Conservation (phyloP, 202 grass and related monocot species). For the Elaeis oleifera region DNA sequence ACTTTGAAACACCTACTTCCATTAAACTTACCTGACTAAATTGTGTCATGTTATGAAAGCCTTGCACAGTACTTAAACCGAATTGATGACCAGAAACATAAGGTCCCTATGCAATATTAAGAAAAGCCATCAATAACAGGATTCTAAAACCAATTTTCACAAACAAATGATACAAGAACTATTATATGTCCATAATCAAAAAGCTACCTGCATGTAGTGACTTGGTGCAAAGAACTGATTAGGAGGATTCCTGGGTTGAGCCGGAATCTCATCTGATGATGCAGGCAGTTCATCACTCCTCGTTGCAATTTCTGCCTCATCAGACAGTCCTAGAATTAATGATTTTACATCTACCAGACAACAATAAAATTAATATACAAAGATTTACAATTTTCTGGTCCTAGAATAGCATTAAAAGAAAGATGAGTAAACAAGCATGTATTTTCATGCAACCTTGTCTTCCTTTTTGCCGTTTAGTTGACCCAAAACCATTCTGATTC, state of each 20-base stretch:
- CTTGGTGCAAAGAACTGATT: constrained; percentile 58
- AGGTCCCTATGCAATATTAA: constrained; percentile 29
- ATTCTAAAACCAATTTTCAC: too few relatives aligned
- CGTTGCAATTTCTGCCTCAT: constrained; percentile 41
- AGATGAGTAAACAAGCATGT: constrained; percentile 10
- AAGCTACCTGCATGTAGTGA: constrained; percentile 76
- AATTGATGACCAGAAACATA: constrained; percentile 63
- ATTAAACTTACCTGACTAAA: constrained; percentile 67
- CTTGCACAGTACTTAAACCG: constrained; percentile 53
- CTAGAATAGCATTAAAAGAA: not conserved
- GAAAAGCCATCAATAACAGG: too few relatives aligned
- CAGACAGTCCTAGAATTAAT: constrained; percentile 37
- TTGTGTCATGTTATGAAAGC: constrained; percentile 58
- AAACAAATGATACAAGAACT: constrained; percentile 1
- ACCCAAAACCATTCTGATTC: constrained; percentile 42
- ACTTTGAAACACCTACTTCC: not conserved
- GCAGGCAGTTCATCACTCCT: constrained; percentile 33
- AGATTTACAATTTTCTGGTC: constrained; percentile 5
- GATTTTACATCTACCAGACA: constrained; percentile 15
- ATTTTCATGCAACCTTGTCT: constrained; percentile 36
- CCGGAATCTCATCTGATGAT: constrained; percentile 44
- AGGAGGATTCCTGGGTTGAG: constrained; percentile 50
- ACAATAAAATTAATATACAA: not conserved
- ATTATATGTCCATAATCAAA: constrained; percentile 7
- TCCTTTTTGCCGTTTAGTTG: constrained; percentile 57